Conservation (phyloP, 2,329 filamentous ascomycete genomes). For the Aspergillus ibericus region DNA sequence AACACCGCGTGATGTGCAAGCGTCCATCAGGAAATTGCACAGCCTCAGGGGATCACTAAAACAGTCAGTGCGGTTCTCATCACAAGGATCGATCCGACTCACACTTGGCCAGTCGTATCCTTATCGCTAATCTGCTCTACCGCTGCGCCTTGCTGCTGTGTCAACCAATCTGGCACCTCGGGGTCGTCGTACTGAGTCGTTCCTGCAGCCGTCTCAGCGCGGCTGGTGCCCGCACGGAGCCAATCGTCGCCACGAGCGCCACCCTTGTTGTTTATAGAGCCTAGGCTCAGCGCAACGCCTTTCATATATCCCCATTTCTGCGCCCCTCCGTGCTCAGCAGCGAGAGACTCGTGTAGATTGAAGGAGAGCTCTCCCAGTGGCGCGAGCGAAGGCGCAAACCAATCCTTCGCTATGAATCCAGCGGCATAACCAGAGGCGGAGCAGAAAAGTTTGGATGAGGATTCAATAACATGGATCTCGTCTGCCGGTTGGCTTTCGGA, state of each 20-base stretch:
- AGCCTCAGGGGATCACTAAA: slow-evolving; percentile 64
- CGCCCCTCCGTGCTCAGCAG: slow-evolving; percentile 58
- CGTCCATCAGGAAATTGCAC: slow-evolving; percentile 63
- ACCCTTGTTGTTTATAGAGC: slow-evolving; percentile 38
- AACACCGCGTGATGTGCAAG: slow-evolving; percentile 62
- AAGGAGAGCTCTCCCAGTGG: slow-evolving; percentile 68
- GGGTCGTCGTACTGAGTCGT: slow-evolving; percentile 36
- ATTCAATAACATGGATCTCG: slow-evolving; percentile 60
- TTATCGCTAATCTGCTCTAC: slow-evolving; percentile 64
- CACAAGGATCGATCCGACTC: slow-evolving; percentile 29
- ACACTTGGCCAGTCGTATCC: slow-evolving; percentile 65
- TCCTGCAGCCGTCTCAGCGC: slow-evolving; percentile 54
- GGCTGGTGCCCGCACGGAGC: slow-evolving; percentile 63
- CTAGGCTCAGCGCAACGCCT: slow-evolving; percentile 61
- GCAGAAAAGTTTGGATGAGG: slow-evolving; percentile 62
- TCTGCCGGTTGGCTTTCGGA: slow-evolving; percentile 41
- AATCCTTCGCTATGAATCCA: slow-evolving; percentile 72
- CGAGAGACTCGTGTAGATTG: slow-evolving; percentile 65
- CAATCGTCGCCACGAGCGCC: slow-evolving; percentile 61
- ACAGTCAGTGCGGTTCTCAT: not conserved
- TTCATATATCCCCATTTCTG: slow-evolving; percentile 60
- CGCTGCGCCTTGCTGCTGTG: slow-evolving; percentile 53
- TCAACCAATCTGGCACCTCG: slow-evolving; percentile 59
- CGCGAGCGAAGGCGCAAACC: slow-evolving; percentile 62
- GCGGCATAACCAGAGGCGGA: slow-evolving; percentile 73